Percentiles rank a stretch among this genome's conserved stretches.
phyloP scores from a whole-genome alignment of 1,139 yeast species.

The Yamadazyma friedrichii region DNA sequence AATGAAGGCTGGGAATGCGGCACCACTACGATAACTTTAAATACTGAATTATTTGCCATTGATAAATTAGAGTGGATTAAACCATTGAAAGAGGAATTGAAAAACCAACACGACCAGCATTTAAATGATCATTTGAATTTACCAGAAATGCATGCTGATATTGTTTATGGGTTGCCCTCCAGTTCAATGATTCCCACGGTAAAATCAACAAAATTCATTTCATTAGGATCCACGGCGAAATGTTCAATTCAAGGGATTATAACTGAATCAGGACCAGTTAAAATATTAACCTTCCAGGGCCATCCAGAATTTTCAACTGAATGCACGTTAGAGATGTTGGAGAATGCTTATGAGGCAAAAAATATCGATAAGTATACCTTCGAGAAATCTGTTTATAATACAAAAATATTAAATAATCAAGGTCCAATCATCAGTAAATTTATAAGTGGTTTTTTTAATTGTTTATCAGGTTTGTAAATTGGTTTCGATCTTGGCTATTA shows the following conservation, averaged over 20 bases:
- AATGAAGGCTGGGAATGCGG: slow-evolving; percentile 75
- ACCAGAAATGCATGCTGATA: slow-evolving; percentile 71
- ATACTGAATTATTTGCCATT: slow-evolving; percentile 34
- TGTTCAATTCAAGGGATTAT: slow-evolving; percentile 64
- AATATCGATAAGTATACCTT: slow-evolving; percentile 19
- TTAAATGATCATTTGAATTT: slow-evolving; percentile 34
- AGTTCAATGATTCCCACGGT: slow-evolving; percentile 5
- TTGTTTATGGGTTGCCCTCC: slow-evolving; percentile 48
- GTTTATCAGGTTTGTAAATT: slow-evolving; percentile 1
- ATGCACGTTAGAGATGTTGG: slow-evolving; percentile 28
- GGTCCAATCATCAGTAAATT: slow-evolving; percentile 34
- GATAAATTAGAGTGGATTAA: slow-evolving; percentile 22
- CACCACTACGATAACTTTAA: slow-evolving; percentile 48
- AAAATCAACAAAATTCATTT: slow-evolving; percentile 26
- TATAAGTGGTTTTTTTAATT: slow-evolving; percentile 27
- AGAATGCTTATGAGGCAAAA: slow-evolving; percentile 16
- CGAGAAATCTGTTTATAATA: slow-evolving; percentile 28
- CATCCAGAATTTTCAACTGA: slow-evolving; percentile 76
- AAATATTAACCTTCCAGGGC: slow-evolving; percentile 74
- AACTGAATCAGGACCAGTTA: slow-evolving; percentile 41
- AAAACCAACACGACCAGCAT: slow-evolving; percentile 11
- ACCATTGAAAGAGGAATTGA: slow-evolving; percentile 19
- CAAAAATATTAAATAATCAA: slow-evolving; percentile 32
- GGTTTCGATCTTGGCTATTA: neutral
- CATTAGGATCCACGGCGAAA: slow-evolving; percentile 52